Evolutionary conservation across 2,329 filamentous ascomycete species (phyloP).

Genomic region (Pestalotiopsis sp.): DNA sequence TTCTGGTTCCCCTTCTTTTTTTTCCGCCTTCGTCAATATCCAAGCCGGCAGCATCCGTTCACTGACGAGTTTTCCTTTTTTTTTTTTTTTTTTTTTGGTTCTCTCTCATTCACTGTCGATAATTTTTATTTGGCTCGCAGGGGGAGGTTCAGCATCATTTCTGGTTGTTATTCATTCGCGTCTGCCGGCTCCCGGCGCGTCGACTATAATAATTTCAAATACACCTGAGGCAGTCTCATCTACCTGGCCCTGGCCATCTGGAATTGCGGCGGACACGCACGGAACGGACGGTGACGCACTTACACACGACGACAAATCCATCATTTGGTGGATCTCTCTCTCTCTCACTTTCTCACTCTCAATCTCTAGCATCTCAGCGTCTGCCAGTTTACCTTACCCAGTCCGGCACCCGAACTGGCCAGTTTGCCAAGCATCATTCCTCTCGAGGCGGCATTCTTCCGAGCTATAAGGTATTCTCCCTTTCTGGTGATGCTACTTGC

Average conservation of each 20-base stretch:
- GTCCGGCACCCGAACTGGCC: neutral
- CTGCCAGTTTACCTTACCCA: neutral
- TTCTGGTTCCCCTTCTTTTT: neutral
- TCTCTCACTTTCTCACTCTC: neutral
- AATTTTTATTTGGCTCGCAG: neutral
- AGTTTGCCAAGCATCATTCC: neutral
- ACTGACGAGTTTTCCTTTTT: neutral
- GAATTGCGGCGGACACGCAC: neutral
- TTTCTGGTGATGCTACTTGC: neutral
- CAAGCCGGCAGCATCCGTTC: neutral
- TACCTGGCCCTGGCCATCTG: neutral
- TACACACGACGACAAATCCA: slow-evolving; percentile 7
- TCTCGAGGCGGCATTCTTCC: no score
- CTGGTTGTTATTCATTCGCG: neutral
- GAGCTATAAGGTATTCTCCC: neutral
- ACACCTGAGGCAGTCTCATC: neutral
- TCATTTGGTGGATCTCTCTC: neutral
- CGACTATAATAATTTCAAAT: neutral
- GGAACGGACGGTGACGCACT: slow-evolving; percentile 2
- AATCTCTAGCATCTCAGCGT: neutral
- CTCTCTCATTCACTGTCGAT: neutral
- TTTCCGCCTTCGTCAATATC: neutral
- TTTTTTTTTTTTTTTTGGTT: neutral
- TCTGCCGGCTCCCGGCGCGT: neutral
- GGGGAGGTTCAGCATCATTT: neutral